phyloP scores from a whole-genome alignment of 495 filamentous ascomycete species.

The Pyrenula massariospora region DNA sequence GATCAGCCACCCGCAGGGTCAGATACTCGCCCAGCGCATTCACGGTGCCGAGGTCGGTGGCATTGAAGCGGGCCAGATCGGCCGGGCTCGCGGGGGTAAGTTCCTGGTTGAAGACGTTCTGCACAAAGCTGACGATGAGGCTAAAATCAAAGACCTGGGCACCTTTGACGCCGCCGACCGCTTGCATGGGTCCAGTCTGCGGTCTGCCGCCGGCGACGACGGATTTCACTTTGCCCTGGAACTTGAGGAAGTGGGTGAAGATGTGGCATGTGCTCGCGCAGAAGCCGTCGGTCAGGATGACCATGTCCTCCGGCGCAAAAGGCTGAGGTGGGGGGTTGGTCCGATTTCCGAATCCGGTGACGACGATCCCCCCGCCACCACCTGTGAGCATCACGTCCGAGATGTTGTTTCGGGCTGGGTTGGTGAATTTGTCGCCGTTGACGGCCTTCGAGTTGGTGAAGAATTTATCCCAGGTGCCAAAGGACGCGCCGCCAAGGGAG shows the following conservation, averaged over 20 bases:
- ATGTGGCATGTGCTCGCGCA: conserved; percentile 55
- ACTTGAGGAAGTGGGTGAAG: conserved; percentile 42
- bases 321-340: conserved; percentile 15
- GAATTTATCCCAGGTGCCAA: neutral
- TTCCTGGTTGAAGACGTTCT: neutral
- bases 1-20: neutral
- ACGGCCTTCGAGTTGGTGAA: conserved; percentile 39
- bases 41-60: neutral
- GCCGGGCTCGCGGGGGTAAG: neutral
- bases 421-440: conserved; percentile 33
- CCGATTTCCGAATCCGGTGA: conserved; percentile 25
- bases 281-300: conserved; percentile 44
- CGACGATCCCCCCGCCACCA: conserved; percentile 9
- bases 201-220: conserved; percentile 56
- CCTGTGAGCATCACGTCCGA: conserved; percentile 32
- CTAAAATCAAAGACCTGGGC: conserved; percentile 9
- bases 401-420: conserved; percentile 35
- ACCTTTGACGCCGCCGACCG: conserved; percentile 51
- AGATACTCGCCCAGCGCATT: neutral
- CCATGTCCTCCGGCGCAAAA: conserved; percentile 38
- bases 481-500: neutral
- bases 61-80: neutral
- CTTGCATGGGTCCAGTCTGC: conserved; percentile 45
- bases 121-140: neutral
- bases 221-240: conserved; percentile 45